These are phyloP conservation scores for Bryoerythrophyllum caledonicum DNA, from an alignment of 225 moss, liverwort and hornwort species.

Conservation along the genomic window DNA sequence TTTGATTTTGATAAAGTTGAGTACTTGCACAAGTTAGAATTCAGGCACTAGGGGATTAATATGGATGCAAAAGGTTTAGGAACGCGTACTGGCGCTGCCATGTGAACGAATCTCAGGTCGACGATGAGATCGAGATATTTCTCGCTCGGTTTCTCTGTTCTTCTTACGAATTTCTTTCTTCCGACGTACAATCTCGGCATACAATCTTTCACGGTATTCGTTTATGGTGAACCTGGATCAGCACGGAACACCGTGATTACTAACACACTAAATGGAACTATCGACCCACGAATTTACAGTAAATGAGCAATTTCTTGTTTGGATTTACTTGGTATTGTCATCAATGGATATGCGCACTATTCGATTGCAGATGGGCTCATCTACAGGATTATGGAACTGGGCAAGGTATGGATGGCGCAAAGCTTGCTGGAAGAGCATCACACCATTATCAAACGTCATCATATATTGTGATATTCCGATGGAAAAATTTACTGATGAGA, in stretches of 20 bases:
- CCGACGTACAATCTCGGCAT: slow-evolving; percentile 76
- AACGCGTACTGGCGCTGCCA: slow-evolving; percentile 46
- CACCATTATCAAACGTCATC: slow-evolving; percentile 5
- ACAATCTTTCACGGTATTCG: slow-evolving; percentile 86
- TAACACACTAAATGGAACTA: not conserved
- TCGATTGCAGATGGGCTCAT: slow-evolving; percentile 83
- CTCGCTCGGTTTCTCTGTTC: slow-evolving; percentile 71
- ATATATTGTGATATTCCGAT: not conserved
- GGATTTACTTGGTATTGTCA: slow-evolving; percentile 84
- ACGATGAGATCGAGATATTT: slow-evolving; percentile 63
- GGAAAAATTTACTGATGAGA: not conserved
- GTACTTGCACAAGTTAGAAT: not conserved
- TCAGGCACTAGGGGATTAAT: too few relatives aligned
- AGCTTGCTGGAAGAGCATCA: slow-evolving; percentile 59
- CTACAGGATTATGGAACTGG: slow-evolving; percentile 81
- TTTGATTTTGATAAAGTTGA: not conserved
- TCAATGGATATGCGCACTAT: slow-evolving; percentile 90
- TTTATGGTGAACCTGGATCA: slow-evolving; percentile 77
- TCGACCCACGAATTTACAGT: not conserved
- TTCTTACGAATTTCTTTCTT: slow-evolving; percentile 90
- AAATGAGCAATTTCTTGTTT: not conserved
- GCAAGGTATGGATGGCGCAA: slow-evolving; percentile 85
- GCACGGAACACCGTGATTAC: not conserved
- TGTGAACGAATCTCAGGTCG: slow-evolving; percentile 62
- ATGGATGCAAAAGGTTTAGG: slow-evolving; percentile 15